phyloP scores from a whole-genome alignment of 129 eudicot genomes.

The Escallonia rubra region DNA sequence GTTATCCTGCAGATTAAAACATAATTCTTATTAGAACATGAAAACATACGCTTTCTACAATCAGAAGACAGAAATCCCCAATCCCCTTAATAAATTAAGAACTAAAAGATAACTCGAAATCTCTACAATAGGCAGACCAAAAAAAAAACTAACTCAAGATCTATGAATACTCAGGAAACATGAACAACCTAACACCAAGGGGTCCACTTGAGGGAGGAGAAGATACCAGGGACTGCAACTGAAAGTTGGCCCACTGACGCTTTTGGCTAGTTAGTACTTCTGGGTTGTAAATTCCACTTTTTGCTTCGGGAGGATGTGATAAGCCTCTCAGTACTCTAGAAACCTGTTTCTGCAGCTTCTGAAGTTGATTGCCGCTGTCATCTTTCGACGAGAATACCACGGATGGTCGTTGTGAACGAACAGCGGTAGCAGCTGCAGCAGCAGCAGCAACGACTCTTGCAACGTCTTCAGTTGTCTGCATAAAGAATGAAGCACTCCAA shows the following conservation, averaged over 20 bases:
- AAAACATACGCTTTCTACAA: not conserved
- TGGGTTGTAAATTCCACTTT: constrained; percentile 68
- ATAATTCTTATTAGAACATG: not conserved
- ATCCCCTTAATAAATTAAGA: not conserved
- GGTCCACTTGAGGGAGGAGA: constrained; percentile 10
- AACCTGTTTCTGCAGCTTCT: constrained; percentile 72
- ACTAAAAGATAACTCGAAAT: not conserved
- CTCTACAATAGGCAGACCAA: not conserved
- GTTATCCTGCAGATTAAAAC: constrained; percentile 57
- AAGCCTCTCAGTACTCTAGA: constrained; percentile 77
- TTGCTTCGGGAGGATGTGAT: constrained; percentile 62
- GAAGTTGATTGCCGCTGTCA: constrained; percentile 65
- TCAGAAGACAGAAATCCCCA: not conserved
- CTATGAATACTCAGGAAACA: not conserved
- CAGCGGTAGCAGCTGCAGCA: constrained; percentile 55
- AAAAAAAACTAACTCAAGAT: not conserved
- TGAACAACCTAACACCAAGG: not conserved
- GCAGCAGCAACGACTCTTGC: constrained; percentile 64
- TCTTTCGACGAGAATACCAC: constrained; percentile 79
- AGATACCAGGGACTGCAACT: constrained; percentile 70
- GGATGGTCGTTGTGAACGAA: constrained; percentile 79
- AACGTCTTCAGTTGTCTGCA: constrained; percentile 74
- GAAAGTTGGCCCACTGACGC: constrained; percentile 99
- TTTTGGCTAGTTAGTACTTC: constrained; percentile 95
- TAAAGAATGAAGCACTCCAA: constrained; percentile 76